Conservation (phyloP, 208 protist species). For the Trypanosoma rangeli region DNA sequence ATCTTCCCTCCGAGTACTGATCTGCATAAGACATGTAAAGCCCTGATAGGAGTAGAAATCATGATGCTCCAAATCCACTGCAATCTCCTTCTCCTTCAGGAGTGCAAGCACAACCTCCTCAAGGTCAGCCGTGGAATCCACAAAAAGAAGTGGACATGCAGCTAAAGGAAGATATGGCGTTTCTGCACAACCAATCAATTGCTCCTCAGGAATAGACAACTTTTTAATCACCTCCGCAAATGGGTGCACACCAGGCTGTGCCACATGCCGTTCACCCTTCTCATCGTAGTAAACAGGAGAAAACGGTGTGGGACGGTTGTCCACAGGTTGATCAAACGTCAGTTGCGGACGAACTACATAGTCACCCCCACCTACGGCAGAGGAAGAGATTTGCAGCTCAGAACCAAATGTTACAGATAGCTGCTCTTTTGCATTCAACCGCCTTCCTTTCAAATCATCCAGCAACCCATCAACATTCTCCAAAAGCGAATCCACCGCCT, state of each 20-base stretch:
- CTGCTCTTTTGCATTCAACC: conserved; percentile 66
- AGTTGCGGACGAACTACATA: conserved; percentile 73
- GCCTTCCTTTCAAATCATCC: conserved; percentile 70
- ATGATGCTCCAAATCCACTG: conserved; percentile 96
- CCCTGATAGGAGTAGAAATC: conserved; percentile 95
- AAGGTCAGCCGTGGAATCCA: conserved; percentile 66
- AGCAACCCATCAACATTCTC: conserved; percentile 84
- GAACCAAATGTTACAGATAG: conserved; percentile 81
- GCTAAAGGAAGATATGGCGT: conserved; percentile 64
- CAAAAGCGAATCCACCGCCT: conserved; percentile 81
- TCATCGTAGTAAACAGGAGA: conserved; percentile 63
- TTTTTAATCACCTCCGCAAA: conserved; percentile 65
- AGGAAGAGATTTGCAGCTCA: conserved; percentile 33
- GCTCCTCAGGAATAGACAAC: conserved; percentile 41
- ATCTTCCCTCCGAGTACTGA: conserved; percentile 95
- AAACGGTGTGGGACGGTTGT: conserved; percentile 74
- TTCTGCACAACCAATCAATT: conserved; percentile 56
- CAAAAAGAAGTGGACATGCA: conserved; percentile 60
- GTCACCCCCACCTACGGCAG: not conserved
- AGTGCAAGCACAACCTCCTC: conserved; percentile 39
- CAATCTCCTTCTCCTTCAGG: conserved; percentile 76
- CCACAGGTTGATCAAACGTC: conserved; percentile 69
- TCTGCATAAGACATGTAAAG: conserved; percentile 98
- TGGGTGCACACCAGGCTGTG: conserved; percentile 64
- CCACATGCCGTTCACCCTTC: conserved; percentile 45